phyloP scores from a whole-genome alignment of 2,329 filamentous ascomycete species.

The Fusarium compactum region DNA sequence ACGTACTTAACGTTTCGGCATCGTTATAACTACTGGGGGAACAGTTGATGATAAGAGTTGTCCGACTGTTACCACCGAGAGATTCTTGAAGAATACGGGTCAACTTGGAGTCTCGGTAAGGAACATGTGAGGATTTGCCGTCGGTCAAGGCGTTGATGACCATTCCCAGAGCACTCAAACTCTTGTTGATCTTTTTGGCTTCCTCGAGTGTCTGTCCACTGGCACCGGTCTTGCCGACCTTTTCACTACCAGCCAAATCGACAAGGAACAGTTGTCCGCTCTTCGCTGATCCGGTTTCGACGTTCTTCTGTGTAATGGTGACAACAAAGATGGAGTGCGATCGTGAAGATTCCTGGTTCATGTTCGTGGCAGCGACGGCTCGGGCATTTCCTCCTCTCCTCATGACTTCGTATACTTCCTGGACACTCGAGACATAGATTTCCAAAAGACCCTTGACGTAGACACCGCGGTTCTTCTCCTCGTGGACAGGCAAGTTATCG shows the following conservation, averaged over 20 bases:
- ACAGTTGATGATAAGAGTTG: conserved; percentile 98
- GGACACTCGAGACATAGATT: conserved; percentile 94
- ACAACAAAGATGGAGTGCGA: conserved; percentile 99
- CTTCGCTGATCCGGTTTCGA: conserved; percentile 95
- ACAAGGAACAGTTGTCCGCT: conserved; percentile 97
- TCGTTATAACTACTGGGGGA: conserved; percentile 99
- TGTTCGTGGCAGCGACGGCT: conserved; percentile 96
- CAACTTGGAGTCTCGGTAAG: conserved; percentile 97
- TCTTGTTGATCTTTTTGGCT: conserved; percentile 99
- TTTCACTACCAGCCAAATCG: conserved; percentile 97
- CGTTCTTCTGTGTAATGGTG: conserved; percentile 96
- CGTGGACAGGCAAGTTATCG: conserved; percentile 97
- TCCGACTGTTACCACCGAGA: conserved; percentile 95
- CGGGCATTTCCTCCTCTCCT: conserved; percentile 88
- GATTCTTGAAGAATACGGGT: conserved; percentile 98
- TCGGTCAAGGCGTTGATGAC: conserved; percentile 98
- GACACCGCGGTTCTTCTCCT: conserved; percentile 95
- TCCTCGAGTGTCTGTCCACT: conserved; percentile 97
- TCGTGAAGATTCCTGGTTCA: conserved; percentile 98
- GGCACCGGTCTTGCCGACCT: conserved; percentile 97
- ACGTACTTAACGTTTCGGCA: conserved; percentile 89
- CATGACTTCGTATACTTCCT: conserved; percentile 98
- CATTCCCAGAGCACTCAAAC: conserved; percentile 97
- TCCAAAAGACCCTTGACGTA: conserved; percentile 96
- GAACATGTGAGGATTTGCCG: conserved; percentile 95